Conservation (phyloP, 768 basidiomycete genomes). For the Phaffia tasmanica region DNA sequence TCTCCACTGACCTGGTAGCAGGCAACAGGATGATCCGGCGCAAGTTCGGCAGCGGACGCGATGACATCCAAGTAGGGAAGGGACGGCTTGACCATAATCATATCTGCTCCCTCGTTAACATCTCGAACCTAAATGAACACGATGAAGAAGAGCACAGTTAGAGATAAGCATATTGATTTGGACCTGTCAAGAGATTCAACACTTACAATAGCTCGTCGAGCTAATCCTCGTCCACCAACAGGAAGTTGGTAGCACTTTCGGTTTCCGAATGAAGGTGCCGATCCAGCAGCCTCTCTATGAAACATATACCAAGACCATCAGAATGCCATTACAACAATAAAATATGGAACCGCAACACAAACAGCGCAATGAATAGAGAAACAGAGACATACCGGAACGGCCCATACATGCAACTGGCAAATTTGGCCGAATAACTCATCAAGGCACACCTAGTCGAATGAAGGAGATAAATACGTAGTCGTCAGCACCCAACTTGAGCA, state of each 20-base stretch:
- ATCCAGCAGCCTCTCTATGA: slow-evolving; percentile 87
- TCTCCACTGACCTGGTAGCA: slow-evolving; percentile 92
- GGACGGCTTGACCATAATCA: slow-evolving; percentile 97
- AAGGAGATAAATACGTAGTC: background rate
- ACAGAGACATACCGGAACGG: slow-evolving; percentile 65
- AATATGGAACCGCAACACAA: background rate
- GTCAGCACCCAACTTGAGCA: background rate
- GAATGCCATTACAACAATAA: background rate
- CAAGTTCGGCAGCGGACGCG: slow-evolving; percentile 67
- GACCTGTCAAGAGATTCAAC: background rate
- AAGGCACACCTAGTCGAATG: slow-evolving; percentile 49
- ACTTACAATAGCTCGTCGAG: slow-evolving; percentile 81
- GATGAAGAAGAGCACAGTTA: too few species aligned
- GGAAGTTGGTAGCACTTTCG: slow-evolving; percentile 98
- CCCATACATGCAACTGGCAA: slow-evolving; percentile 87
- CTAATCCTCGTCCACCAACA: slow-evolving; percentile 73
- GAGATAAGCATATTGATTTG: background rate
- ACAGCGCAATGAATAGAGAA: background rate
- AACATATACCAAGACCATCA: background rate
- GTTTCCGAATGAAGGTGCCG: slow-evolving; percentile 85
- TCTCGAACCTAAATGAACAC: slow-evolving; percentile 61
- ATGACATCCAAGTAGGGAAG: slow-evolving; percentile 96
- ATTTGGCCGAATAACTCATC: slow-evolving; percentile 97
- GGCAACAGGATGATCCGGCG: slow-evolving; percentile 80
- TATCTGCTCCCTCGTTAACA: slow-evolving; percentile 80